Base-by-base conservation (phyloP, 352 stramenopile species). In the Phytophthora aleatoria region DNA sequence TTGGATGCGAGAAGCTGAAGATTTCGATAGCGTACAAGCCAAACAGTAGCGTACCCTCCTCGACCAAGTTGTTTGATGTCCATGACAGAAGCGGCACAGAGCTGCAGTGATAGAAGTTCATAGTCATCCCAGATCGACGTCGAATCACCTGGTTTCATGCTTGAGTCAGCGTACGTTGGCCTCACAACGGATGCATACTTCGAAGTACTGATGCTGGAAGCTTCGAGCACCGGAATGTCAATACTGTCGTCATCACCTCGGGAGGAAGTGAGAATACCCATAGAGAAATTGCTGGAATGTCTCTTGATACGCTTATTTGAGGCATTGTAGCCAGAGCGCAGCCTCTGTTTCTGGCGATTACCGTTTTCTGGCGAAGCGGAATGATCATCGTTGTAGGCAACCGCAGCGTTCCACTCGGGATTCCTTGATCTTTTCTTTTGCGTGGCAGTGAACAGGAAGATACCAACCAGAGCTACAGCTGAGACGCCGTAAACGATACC, bases 1-100 rank as follows among this genome's bases (percentile, higher is more conserved):
- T 78, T 78, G 9, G 63, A 69, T 7, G 70, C 70, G 6, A 78
- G 26, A 12, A 78, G 52, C 27, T 74, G 60, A 3, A 62, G 57
- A 9, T 64, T 28, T 0, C 70, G 70, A 38, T 76, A 75, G 5
- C 44, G 44, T 2, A 71, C 66, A 24, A 75, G 57, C 61, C 62
- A 75, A 15, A 78, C 69, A 30, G 59, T 60, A 30, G 60, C 69
- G 33, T 67, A 77, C 2, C 65, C 65, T 8, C 69, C 65, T 35
- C 55, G 69, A 2, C 70, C 70, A 10, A 78, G 57, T 42, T 67
- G 51, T 20, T 61, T 43, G 0, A 75, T 41, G 33, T 75, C 70
- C 51, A 71, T 53, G 8, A 78, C 43, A 43, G 75, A 62, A 5
- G 54, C 53, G 15, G 51, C 62, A 4, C 70, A 54, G 3, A 75